Evolutionary conservation across 2,329 filamentous ascomycete species (phyloP), one percentile per base, ranked within the genome.

Genomic region (Cryphonectria naterciae): DNA sequence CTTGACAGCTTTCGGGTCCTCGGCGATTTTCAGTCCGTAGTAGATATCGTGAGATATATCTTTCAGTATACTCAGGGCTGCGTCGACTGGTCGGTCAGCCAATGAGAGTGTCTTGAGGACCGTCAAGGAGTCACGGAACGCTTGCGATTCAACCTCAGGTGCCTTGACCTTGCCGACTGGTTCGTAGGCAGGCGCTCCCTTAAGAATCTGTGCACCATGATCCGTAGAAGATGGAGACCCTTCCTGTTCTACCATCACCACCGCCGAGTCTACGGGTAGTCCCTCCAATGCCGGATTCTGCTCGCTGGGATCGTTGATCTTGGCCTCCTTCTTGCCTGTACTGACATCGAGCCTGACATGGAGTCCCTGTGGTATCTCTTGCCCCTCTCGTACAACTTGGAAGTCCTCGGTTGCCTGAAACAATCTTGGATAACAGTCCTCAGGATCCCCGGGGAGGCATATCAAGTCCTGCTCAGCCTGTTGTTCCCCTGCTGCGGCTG

Each of bases 1-100:
- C 73, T 83, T 84, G 67, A 90, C 74, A 1, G 85, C 85, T 2
- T 85, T 83, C 2, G 81, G 76, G 74, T 90, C 86, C 77, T 89
- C 86, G 32, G 85, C 83, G 70, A 92, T 85, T 77, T 90, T 87
- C 25, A 89, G 81, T 13, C 90, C 90, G 78, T 91, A 92, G 81
- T 91, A 92, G 73, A 92, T 88, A 78, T 92, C 90, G 78, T 92
- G 89, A 0, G 89, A 86, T 39, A 91, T 80, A 8, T 92, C 89
- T 72, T 87, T 83, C n/a, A 92, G 84, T 46, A 83, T 83, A 46
- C 87, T 84, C 10, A 92, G 82, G 0, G 87, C 86, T 15, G 80
- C 80, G 56, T 86, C 84, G 19, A 88, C 80, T 3, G 77, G 78
- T 68, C 79, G 74, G 22, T 78, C 77, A 25, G 74, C 74, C 28